phyloP scores from a whole-genome alignment of 2,329 filamentous ascomycete species.

The Mycogone perniciosa region DNA sequence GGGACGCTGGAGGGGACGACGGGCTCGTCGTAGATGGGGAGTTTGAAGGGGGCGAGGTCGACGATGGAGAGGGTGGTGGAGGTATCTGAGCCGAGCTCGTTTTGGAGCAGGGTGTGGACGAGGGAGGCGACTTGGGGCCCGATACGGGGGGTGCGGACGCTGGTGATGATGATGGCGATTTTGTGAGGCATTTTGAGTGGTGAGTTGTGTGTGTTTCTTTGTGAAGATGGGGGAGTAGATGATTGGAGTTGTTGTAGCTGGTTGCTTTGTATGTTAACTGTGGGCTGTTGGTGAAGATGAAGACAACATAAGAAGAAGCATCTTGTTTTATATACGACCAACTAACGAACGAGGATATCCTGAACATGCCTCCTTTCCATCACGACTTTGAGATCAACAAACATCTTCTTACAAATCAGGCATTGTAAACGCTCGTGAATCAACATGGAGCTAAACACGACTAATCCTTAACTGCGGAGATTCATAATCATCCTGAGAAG shows the following conservation, averaged over 20 bases:
- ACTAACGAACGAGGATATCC: no score
- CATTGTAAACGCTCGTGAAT: no score
- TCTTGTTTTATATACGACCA: no score
- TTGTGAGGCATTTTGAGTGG: not conserved
- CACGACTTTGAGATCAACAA: no score
- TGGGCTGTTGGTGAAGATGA: no score
- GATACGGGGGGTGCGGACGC: constrained; percentile 7
- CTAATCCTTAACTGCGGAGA: no score
- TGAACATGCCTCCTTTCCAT: no score
- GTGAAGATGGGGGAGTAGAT: not conserved
- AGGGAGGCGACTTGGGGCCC: constrained; percentile 4
- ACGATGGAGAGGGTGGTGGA: constrained; percentile 20
- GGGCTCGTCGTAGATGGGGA: constrained; percentile 38
- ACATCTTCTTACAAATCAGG: no score
- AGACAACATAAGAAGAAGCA: no score
- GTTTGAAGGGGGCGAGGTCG: constrained; percentile 32
- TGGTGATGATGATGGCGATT: constrained; percentile 11
- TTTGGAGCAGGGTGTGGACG: not conserved
- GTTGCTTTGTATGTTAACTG: no score
- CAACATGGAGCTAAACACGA: no score
- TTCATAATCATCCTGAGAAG: no score
- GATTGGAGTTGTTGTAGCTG: not conserved
- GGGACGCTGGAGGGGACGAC: constrained; percentile 32
- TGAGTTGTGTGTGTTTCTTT: not conserved
- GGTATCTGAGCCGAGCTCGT: not conserved